These are phyloP conservation scores for Aspergillus glaucus DNA, from an alignment of 2,329 filamentous ascomycete species.

Conservation along the genomic window DNA sequence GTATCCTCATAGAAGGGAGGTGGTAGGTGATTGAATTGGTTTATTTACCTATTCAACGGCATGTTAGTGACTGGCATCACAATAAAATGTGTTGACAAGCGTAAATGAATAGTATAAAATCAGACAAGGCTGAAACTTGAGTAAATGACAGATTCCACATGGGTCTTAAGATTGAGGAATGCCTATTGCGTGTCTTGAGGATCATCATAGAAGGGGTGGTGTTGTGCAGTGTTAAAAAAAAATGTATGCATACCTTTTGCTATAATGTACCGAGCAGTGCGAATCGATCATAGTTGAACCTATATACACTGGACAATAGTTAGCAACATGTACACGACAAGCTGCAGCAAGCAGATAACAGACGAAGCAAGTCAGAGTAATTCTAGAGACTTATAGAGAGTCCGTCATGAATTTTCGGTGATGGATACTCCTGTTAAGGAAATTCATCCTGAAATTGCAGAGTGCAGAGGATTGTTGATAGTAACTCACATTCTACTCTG, in stretches of 20 bases:
- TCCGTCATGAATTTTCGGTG: constrained; percentile 53
- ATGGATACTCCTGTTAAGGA: constrained; percentile 51
- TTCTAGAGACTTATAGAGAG: constrained; percentile 45
- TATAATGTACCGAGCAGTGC: constrained; percentile 2
- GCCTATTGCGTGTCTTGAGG: constrained; percentile 57
- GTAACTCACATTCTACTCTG: constrained; percentile 1
- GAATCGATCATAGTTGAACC: neutral
- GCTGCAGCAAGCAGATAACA: constrained; percentile 4
- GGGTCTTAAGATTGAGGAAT: constrained; percentile 62
- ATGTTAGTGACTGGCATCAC: constrained; percentile 25
- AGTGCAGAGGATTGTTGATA: neutral
- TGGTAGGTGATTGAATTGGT: constrained; percentile 10
- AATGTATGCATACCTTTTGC: constrained; percentile 40
- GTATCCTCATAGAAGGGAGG: constrained; percentile 50
- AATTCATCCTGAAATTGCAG: constrained; percentile 33
- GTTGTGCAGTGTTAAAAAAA: constrained; percentile 5
- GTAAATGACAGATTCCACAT: constrained; percentile 57
- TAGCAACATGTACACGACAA: constrained; percentile 3
- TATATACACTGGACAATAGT: neutral
- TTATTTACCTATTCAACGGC: constrained; percentile 27
- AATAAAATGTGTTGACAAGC: constrained; percentile 11
- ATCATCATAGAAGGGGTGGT: constrained; percentile 50
- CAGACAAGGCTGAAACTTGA: constrained; percentile 68
- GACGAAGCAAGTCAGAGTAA: constrained; percentile 45
- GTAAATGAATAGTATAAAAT: constrained; percentile 26